These are phyloP conservation scores for Backusella liffmaniae DNA, from an alignment of 192 early-diverging fungal genomes.

Conservation along the genomic window DNA sequence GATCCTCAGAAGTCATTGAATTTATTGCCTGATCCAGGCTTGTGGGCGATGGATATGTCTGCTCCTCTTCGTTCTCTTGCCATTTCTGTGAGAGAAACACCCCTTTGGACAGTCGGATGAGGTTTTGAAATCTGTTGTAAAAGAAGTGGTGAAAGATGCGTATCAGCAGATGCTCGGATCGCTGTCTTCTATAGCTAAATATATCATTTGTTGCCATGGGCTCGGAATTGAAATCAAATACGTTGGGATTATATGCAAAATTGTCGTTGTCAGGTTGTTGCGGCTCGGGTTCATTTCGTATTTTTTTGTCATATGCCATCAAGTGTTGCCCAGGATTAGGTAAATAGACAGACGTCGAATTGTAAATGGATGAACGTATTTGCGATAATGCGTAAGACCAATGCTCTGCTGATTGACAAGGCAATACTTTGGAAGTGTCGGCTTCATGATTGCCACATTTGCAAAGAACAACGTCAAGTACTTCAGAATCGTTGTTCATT, in stretches of 20 bases:
- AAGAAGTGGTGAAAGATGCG: background rate
- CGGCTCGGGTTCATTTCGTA: background rate
- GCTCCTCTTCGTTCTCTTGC: background rate
- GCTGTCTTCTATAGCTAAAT: background rate
- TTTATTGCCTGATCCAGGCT: background rate
- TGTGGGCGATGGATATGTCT: background rate
- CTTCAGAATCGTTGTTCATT: background rate
- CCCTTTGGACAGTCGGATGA: background rate
- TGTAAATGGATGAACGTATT: background rate
- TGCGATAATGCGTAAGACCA: background rate
- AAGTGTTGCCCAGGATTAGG: background rate
- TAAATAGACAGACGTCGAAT: background rate
- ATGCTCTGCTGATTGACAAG: background rate
- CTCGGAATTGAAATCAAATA: background rate
- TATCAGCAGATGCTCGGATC: background rate
- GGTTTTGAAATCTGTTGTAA: background rate
- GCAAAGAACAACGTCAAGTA: background rate
- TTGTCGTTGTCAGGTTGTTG: background rate
- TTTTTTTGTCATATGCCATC: background rate
- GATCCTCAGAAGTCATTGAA: background rate
- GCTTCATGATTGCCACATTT: background rate
- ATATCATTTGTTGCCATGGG: background rate
- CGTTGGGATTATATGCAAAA: background rate
- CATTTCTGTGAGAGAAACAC: constrained; percentile 3
- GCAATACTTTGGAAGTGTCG: background rate